These are phyloP conservation scores for Astrothelium macrocarpum DNA, from an alignment of 495 filamentous ascomycete species.

Conservation along the genomic window DNA sequence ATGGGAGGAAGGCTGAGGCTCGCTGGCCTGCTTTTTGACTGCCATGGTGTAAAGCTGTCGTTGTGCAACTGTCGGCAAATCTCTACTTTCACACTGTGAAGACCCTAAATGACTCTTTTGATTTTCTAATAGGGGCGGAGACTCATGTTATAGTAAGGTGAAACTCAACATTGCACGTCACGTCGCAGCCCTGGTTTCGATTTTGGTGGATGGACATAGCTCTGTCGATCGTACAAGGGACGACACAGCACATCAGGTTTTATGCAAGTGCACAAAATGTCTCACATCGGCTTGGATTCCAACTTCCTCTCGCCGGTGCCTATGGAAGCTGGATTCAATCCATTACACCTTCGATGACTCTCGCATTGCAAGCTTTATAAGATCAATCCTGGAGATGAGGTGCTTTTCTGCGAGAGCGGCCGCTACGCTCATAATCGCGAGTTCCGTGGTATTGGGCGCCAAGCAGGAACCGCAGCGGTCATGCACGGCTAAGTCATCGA, in stretches of 20 bases:
- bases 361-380: not conserved
- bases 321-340: not conserved
- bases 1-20: constrained; percentile 8
- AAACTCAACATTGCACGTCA: not conserved
- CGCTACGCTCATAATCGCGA: not conserved
- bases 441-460: not conserved
- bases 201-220: not conserved
- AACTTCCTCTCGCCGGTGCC: not conserved
- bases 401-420: not conserved
- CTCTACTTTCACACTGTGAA: no score
- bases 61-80: no score
- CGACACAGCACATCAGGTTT: not conserved
- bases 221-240: not conserved
- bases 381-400: not conserved
- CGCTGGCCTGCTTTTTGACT: not conserved
- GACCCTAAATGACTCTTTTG: not conserved
- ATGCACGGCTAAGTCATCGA: constrained; percentile 70
- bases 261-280: constrained; percentile 1
- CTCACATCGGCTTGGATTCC: not conserved
- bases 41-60: not conserved
- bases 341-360: not conserved
- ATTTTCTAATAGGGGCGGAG: not conserved
- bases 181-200: not conserved
- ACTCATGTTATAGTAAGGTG: not conserved
- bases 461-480: constrained; percentile 34